Percentiles rank a stretch among this genome's conserved stretches.
phyloP scores from a whole-genome alignment of 106 monocot genomes.

The Apostasia shenzhenica region DNA sequence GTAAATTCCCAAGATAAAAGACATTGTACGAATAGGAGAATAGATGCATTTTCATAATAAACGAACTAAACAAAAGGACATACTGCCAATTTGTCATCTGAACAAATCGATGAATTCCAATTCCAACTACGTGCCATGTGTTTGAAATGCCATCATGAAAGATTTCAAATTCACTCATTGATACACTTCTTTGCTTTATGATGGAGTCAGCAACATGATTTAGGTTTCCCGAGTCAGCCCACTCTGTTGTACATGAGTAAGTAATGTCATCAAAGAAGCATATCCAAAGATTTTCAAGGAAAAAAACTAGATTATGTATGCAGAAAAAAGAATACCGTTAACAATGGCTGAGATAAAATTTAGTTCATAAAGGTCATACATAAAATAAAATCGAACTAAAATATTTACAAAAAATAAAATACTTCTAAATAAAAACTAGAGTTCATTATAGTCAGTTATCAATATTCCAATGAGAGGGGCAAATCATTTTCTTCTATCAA shows the following conservation, averaged over 20 bases:
- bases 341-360: too few relatives aligned
- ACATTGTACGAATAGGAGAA: too few relatives aligned
- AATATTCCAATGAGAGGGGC: too few relatives aligned
- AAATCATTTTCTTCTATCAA: too few relatives aligned
- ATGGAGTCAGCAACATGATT: conserved; percentile 90
- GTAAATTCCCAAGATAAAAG: too few relatives aligned
- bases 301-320: neutral
- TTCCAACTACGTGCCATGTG: conserved; percentile 84
- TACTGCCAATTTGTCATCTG: conserved; percentile 99
- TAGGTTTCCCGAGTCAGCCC: conserved; percentile 38
- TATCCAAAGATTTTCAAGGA: neutral
- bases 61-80: neutral
- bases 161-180: conserved; percentile 94
- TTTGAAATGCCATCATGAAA: conserved; percentile 53
- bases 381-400: too few relatives aligned
- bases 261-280: neutral
- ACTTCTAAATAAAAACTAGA: too few relatives aligned
- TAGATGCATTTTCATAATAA: too few relatives aligned
- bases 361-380: too few relatives aligned
- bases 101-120: conserved; percentile 92
- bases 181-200: conserved; percentile 52
- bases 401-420: too few relatives aligned
- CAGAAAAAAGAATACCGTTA: too few relatives aligned
- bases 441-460: too few relatives aligned
- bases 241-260: conserved; percentile 30